A percentile compares a stretch with the other conserved stretches of the same genome.
Evolutionary conservation across 129 eudicot species (phyloP).

Genomic region (Lonicera japonica): DNA sequence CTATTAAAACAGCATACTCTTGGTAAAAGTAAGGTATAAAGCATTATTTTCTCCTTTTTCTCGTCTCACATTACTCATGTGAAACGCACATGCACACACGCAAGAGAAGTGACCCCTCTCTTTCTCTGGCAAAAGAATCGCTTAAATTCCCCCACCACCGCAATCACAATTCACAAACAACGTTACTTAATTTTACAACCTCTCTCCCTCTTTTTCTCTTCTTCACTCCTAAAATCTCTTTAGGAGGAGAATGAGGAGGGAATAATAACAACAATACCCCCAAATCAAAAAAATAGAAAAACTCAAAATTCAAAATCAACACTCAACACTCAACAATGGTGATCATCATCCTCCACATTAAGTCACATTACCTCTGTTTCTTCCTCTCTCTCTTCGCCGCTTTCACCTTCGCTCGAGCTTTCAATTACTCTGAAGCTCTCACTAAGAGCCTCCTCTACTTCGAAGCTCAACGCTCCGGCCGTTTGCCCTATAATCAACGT

Average conservation of each 20-base stretch:
- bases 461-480: constrained; percentile 95
- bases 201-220: neutral
- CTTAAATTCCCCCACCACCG: too few relatives aligned
- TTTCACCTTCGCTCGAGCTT: constrained; percentile 12
- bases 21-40: too few relatives aligned
- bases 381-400: constrained; percentile 21
- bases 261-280: neutral
- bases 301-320: too few relatives aligned
- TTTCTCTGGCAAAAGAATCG: too few relatives aligned
- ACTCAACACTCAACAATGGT: neutral
- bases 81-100: too few relatives aligned
- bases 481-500: constrained; percentile 78
- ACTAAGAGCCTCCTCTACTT: constrained; percentile 70
- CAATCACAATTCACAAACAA: too few relatives aligned
- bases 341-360: neutral
- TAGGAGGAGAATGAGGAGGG: constrained; percentile 9
- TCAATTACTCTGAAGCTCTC: constrained; percentile 67
- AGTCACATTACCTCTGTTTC: constrained; percentile 9
- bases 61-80: too few relatives aligned
- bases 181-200: too few relatives aligned
- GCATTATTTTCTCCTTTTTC: too few relatives aligned
- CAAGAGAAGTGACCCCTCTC: too few relatives aligned
- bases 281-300: neutral
- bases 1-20: too few relatives aligned
- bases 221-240: constrained; percentile 8